A percentile compares a stretch with the other conserved stretches of the same genome.
Conservation (phyloP, 768 basidiomycete genomes). For the Russula sp. region DNA sequence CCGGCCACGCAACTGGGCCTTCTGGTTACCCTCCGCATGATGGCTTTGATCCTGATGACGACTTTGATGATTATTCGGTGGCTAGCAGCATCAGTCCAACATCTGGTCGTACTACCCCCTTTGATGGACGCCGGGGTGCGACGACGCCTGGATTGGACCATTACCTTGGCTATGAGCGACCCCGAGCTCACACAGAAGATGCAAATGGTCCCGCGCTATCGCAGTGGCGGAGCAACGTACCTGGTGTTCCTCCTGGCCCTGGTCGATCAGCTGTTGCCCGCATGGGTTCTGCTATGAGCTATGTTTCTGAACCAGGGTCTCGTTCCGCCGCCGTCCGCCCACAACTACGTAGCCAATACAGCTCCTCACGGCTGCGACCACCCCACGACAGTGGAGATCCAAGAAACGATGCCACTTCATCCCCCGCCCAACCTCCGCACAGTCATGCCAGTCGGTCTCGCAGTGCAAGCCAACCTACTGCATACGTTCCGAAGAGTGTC, state of each 20-base stretch:
- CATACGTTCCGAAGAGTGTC: constrained; percentile 56
- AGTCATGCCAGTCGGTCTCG: constrained; percentile 54
- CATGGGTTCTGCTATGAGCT: constrained; percentile 25
- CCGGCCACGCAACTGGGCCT: constrained; percentile 44
- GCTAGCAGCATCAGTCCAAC: constrained; percentile 42
- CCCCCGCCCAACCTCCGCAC: constrained; percentile 25
- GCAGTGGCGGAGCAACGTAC: constrained; percentile 27
- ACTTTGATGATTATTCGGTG: constrained; percentile 71
- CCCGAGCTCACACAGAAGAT: constrained; percentile 31
- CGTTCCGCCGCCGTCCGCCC: constrained; percentile 19
- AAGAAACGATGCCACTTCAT: constrained; percentile 18
- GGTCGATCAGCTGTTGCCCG: constrained; percentile 15
- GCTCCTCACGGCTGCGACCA: constrained; percentile 27
- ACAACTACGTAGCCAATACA: constrained; percentile 26
- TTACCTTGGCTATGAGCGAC: constrained; percentile 25
- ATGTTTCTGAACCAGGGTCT: constrained; percentile 22
- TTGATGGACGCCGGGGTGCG: constrained; percentile 51
- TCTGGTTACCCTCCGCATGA: constrained; percentile 60
- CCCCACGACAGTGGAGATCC: constrained; percentile 20
- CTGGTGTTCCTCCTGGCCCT: constrained; percentile 29
- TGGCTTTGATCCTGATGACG: constrained; percentile 74
- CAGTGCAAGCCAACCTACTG: constrained; percentile 76
- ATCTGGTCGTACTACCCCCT: constrained; percentile 74
- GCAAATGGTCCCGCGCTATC: constrained; percentile 29
- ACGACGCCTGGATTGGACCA: constrained; percentile 26